Evolutionary conservation across 2,329 filamentous ascomycete species (phyloP), one percentile per base, ranked within the genome.

Genomic region (Emmonsiellopsis sp.): DNA sequence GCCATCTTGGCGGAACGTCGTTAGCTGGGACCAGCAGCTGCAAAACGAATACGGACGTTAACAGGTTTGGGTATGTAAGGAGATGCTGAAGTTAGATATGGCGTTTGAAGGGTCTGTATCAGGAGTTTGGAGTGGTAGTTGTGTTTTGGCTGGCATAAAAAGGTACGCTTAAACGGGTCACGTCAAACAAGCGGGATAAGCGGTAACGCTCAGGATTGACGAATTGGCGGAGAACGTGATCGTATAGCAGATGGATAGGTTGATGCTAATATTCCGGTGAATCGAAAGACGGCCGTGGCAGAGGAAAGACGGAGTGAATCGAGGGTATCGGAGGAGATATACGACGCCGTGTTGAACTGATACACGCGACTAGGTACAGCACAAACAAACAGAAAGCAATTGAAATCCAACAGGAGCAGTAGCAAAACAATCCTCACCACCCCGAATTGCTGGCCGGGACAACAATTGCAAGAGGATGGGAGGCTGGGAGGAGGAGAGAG

Each of bases 1-100:
- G 71, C 69, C 71, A 71, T 74, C 62, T 63, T 65, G 62, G 17
- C 5, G 10, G 32, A 36, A 27, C 17, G 42, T 10, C 10, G 37
- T 40, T 2, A 33, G 40, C 34, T 37, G 39, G 9, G 34, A 36
- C 43, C 40, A 51, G 42, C 10, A 49, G 36, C 40, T 34, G 5
- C 36, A 54, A 34, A 53, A 49, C 49, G 17, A 55, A 52, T 39
- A 47, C 53, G 42, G 40, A 36, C 27, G 21, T 39, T 52, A 17
- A 17, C 31, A 17, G 6, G 54, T 49, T 6, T 14, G 27, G 27
- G 4, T 36, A 31, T 5, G 5, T 37, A 34, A 36, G 49, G 21
- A 27, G 5, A n/a, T 31, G 6, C 11, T 32, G 11, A 6, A 42
- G 47, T 34, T 40, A 13, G 10, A n/a, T 40, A 49, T 40, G 31